Evolutionary conservation across 78 protist species (phyloP).

Genomic region (Guillardia theta): DNA sequence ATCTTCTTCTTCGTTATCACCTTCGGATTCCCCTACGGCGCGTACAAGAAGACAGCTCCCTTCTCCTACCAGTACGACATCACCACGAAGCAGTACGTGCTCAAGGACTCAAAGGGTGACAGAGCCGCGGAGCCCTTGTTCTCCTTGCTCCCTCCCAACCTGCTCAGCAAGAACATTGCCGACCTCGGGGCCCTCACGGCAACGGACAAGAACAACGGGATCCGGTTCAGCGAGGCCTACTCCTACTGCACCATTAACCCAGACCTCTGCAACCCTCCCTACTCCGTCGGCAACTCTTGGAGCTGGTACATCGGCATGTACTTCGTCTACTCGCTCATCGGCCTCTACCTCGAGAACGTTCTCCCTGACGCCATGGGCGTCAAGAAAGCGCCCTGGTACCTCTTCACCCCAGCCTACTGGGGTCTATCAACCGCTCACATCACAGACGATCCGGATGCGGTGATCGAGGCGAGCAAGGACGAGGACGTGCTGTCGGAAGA

Average conservation of each 20-base stretch:
- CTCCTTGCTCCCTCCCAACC: background rate
- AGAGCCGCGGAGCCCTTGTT: background rate
- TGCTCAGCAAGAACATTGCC: background rate
- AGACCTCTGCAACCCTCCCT: background rate
- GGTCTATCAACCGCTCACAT: background rate
- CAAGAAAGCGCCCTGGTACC: background rate
- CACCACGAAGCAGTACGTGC: background rate
- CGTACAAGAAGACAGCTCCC: background rate
- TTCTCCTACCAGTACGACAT: background rate
- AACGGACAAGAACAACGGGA: background rate
- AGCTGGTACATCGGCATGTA: background rate
- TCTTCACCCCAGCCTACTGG: background rate
- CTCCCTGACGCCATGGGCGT: slow-evolving; percentile 35
- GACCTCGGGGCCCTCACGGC: background rate
- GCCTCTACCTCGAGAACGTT: background rate
- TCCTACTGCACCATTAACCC: background rate
- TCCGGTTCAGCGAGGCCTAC: background rate
- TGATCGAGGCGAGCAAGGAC: background rate
- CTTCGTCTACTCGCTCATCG: background rate
- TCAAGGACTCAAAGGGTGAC: background rate
- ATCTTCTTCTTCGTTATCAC: background rate
- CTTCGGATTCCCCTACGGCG: background rate
- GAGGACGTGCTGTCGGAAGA: background rate
- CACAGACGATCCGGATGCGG: background rate
- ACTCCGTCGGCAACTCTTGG: background rate